Evolutionary conservation across 768 basidiomycete genomes (phyloP), one percentile per base, ranked within the genome.

Genomic region (Tricholoma flavovirens): DNA sequence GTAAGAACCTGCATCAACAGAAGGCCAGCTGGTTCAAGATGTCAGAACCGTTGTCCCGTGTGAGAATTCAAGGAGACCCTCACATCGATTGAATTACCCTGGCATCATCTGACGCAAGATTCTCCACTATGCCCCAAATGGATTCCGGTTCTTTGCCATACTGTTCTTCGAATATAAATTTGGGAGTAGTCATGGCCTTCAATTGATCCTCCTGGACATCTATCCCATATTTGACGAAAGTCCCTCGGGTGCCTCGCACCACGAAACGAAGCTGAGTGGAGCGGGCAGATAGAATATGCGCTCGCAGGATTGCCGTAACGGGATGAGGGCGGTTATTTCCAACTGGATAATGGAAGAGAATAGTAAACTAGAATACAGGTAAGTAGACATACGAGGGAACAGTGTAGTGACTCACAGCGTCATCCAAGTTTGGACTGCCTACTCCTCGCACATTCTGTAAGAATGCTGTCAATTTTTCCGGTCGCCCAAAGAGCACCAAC

Each of bases 161-260:
- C 24, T 67, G 66, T 4, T 69, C 58, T 45, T 73, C 73, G 58
- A 79, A 65, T 38, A 82, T 81, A 10, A 69, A 73, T 14, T 63
- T 67, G 22, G 82, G 80, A 4, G 72, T 68, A 8, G 77, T 64
- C 50, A 84, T 80, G 10, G 67, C 75, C 64, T 83, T 84, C 50
- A 92, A 78, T 60, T 89, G 85, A 51, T 83, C 83, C 70, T 93
- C 92, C 66, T 94, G 91, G 2, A 83, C 71, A 67, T 93, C 91
- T 19, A 90, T 67, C 5, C 90, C 90, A 63, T 77, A 80, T 69
- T 96, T 94, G 56, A 78, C 74, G 70, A 80, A 93, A 2, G 83
- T 80, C 24, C 88, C 90, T 57, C 78, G 77, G 21, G 83, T 83
- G 40, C 90, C 90, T 53, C 86, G 83, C 57, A 92, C 78, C 40